Conservation (phyloP, 345 rosid species). For the Aegle marmelos region DNA sequence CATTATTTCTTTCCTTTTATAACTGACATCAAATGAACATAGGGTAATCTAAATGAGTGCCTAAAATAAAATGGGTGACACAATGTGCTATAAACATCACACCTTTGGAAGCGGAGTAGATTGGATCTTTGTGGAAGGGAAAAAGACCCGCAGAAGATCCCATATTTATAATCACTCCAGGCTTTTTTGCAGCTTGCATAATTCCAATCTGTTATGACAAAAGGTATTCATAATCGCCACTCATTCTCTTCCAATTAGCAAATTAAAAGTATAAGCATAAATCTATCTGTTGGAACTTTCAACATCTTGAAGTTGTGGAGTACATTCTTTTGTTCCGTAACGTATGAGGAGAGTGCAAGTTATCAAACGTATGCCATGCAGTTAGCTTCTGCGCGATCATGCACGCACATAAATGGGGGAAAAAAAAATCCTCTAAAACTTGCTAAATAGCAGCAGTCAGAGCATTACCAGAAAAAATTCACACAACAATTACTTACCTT, state of each 20-base stretch:
- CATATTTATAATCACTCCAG: constrained; percentile 89
- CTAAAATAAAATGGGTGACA: neutral
- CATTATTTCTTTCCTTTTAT: neutral
- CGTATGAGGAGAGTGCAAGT: neutral
- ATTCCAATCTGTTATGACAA: constrained; percentile 53
- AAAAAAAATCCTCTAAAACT: neutral
- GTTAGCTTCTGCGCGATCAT: neutral
- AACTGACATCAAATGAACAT: neutral
- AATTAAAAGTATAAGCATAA: neutral
- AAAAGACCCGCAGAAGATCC: constrained; percentile 89
- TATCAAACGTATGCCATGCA: neutral
- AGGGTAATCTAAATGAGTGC: neutral
- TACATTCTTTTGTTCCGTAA: neutral
- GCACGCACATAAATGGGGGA: neutral
- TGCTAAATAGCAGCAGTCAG: neutral
- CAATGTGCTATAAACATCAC: constrained; percentile 15
- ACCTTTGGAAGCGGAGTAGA: constrained; percentile 86
- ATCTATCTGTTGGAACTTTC: neutral
- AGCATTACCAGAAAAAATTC: neutral
- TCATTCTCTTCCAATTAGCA: neutral
- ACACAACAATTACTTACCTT: neutral
- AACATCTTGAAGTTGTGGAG: neutral
- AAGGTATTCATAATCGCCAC: neutral
- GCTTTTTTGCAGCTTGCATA: constrained; percentile 67
- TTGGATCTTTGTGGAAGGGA: constrained; percentile 62